Evolutionary conservation across 2,329 filamentous ascomycete genomes (phyloP), one percentile per base, ranked within the genome.

Genomic region (Calonectria pteridis): DNA sequence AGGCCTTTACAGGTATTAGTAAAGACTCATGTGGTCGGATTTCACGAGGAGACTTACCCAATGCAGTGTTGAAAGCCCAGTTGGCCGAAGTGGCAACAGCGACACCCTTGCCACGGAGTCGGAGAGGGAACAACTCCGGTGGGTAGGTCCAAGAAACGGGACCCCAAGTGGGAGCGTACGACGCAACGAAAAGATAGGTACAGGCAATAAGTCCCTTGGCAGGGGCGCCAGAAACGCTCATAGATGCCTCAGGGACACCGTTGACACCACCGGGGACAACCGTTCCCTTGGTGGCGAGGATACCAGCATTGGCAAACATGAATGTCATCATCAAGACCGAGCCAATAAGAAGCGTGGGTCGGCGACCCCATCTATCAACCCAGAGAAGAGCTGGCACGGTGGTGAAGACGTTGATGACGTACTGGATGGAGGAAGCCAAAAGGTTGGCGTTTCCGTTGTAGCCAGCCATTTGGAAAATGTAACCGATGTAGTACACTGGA

Each of bases 371-470:
- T 69, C 88, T 87, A 78, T 97, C 94, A 78, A 96, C 90, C 86
- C 87, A 96, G 71, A 96, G 84, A 29, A 96, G 88, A 1, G 94
- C 94, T 0, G 94, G 93, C 4, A 96, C 82, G 0, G 94, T 96
- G 92, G 95, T 94, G 67, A 92, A 73, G 1, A 96, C 94, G 82
- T 96, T 96, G 86, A 96, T 94, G 78, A 95, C 88, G 75, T 91
- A 91, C 77, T 90, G 87, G 23, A 91, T 89, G 6, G 87, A 89
- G 0, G 89, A 90, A 1, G 89, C 89, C 59, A 90, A 85, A 13
- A 91, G 83, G 46, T 88, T 89, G 74, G 88, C 83, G 71, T 91
- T 89, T 13, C 84, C 83, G 14, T 64, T 72, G 68, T 86, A 85
- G 0, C 84, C 84, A 0, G 84, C 84, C 84, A 86, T 86, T 29